Evolutionary conservation across 2,329 filamentous ascomycete species (phyloP), one percentile per base, ranked within the genome.

Genomic region (Aspergillaceae sp.): DNA sequence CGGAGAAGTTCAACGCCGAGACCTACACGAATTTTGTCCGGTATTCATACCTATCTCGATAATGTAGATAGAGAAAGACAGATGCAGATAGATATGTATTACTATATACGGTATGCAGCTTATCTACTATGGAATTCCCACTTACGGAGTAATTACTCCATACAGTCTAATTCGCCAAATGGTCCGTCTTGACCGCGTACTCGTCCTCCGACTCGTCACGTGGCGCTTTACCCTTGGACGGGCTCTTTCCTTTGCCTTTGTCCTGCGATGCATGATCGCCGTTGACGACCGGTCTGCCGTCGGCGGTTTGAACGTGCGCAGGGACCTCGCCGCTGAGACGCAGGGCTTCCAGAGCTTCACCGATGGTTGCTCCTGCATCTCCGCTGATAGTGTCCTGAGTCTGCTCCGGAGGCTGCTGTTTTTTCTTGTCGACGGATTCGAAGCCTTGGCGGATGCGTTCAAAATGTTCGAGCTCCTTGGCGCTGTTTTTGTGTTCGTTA

Each of bases 381-480:
- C 19, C 19, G 35, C 11, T 7, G 3, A 9, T 27, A 19, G n/a
- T 3, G 6, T 27, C 19, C 19, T 19, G 19, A 19, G 19, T 19
- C 19, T 38, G 36, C 9, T 38, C 5, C 27, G 26, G 36, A 26
- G 26, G 36, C 6, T 38, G 11, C 27, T 38, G 36, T 46, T 70
- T 67, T 51, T 73, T 70, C 50, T 72, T 68, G 42, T 74, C 59
- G 65, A 70, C 65, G 66, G 75, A 59, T 71, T 98, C 92, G 60
- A 98, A 98, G 11, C 81, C 79, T 11, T 78, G 80, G 35, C 92
- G 76, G 4, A 98, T 91, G 0, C 78, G 73, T 61, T 95, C 87
- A 58, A 97, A 98, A 63, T 98, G 92, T 41, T 84, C 79, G 36
- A 98, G 72, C 70, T 98, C 92, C 51, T 94, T 91, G 7, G 85